phyloP scores from a whole-genome alignment of 768 basidiomycete species.

The Lactifluus hygrophoroides region DNA sequence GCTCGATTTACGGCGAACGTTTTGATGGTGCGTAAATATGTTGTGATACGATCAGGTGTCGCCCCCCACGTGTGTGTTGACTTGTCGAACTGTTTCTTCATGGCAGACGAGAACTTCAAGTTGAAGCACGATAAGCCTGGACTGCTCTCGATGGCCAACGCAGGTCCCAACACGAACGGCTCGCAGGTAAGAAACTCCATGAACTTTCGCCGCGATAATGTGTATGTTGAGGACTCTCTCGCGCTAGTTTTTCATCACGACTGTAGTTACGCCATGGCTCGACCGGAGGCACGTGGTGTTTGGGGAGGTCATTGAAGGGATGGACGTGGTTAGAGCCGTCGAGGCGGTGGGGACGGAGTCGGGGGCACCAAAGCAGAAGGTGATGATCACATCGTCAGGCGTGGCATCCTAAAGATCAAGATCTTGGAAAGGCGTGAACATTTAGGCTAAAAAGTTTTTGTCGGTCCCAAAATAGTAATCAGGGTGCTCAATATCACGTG shows the following conservation, averaged over 20 bases:
- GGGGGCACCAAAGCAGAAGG: conserved; percentile 8
- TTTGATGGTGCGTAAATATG: conserved; percentile 26
- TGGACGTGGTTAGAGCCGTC: conserved; percentile 32
- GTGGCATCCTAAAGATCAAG: conserved; percentile 2
- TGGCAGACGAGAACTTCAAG: conserved; percentile 34
- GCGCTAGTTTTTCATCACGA: conserved; percentile 35
- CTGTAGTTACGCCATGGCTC: conserved; percentile 31
- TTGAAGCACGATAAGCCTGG: conserved; percentile 32
- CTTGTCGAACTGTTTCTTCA: background rate
- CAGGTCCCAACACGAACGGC: conserved; percentile 42
- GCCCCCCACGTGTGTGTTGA: background rate
- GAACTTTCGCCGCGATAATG: too few species aligned
- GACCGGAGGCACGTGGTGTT: conserved; percentile 38
- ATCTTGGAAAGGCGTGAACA: too few species aligned
- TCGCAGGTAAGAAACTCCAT: conserved; percentile 29
- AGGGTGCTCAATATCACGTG: too few species aligned
- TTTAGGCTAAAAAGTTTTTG: too few species aligned
- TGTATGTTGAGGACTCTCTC: background rate
- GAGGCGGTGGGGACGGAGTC: conserved; percentile 24
- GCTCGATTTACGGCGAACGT: conserved; percentile 31
- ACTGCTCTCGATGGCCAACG: conserved; percentile 43
- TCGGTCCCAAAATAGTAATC: too few species aligned
- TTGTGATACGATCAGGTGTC: too few species aligned
- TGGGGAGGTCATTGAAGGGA: conserved; percentile 35
- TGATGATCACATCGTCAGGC: conserved; percentile 17